These are phyloP conservation scores for Citrus sinensis DNA, from an alignment of 345 rosid species.

Conservation along the genomic window DVS_A1.0 CM039166.1:24203001-24203500, in stretches of 20 bases:
- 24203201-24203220: constrained; percentile 69
- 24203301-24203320: neutral
- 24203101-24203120: constrained; percentile 85
- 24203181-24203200: constrained; percentile 87
- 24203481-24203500: constrained; percentile 77
- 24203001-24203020: constrained; percentile 91
- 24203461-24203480: constrained; percentile 30
- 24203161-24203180: constrained; percentile 76
- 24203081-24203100: constrained; percentile 77
- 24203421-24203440: neutral
- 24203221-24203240: constrained; percentile 59
- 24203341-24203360: neutral
- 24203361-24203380: neutral
- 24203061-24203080: constrained; percentile 92
- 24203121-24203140: constrained; percentile 90
- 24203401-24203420: neutral
- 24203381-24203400: neutral
- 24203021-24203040: constrained; percentile 81
- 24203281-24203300: neutral
- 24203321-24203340: neutral
- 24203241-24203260: neutral
- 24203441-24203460: constrained; percentile 43
- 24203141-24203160: constrained; percentile 91
- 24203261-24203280: neutral
- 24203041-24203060: constrained; percentile 98